Evolutionary conservation across 139 green algal genomes (phyloP).

Genomic region (Haematococcus sp.): DNA sequence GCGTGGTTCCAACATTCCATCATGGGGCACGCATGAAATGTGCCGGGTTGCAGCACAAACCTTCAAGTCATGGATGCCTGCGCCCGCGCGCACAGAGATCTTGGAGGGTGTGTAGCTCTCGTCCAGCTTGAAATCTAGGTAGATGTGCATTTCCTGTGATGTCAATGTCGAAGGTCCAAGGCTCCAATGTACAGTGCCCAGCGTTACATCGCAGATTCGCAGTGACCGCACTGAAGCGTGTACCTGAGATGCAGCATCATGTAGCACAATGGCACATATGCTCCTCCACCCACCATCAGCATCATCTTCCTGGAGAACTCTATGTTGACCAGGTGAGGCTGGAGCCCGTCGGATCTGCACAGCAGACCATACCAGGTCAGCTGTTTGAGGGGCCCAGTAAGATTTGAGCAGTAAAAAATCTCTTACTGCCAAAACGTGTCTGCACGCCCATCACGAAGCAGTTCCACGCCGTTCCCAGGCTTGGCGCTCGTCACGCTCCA

Average conservation of each 20-base stretch:
- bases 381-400: neutral
- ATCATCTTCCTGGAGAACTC: slow-evolving; percentile 64
- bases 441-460: slow-evolving; percentile 82
- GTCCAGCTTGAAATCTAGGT: slow-evolving; percentile 89
- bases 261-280: neutral
- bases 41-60: too few relatives aligned
- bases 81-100: slow-evolving; percentile 83
- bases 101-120: slow-evolving; percentile 95
- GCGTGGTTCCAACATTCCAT: too few relatives aligned
- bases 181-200: too few relatives aligned
- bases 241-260: too few relatives aligned
- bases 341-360: slow-evolving; percentile 68
- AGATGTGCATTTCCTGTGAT: slow-evolving; percentile 77
- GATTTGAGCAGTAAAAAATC: neutral
- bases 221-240: too few relatives aligned
- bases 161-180: too few relatives aligned
- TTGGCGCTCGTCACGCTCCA: slow-evolving; percentile 95
- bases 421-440: slow-evolving; percentile 97
- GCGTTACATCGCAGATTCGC: too few relatives aligned
- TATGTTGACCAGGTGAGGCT: slow-evolving; percentile 93
- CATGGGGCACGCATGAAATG: too few relatives aligned
- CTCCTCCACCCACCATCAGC: neutral
- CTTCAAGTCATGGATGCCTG: slow-evolving; percentile 74
- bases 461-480: slow-evolving; percentile 92
- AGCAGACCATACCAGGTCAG: neutral